Evolutionary conservation across 2,329 filamentous ascomycete species (phyloP).

Genomic region (Septoria linicola): DNA sequence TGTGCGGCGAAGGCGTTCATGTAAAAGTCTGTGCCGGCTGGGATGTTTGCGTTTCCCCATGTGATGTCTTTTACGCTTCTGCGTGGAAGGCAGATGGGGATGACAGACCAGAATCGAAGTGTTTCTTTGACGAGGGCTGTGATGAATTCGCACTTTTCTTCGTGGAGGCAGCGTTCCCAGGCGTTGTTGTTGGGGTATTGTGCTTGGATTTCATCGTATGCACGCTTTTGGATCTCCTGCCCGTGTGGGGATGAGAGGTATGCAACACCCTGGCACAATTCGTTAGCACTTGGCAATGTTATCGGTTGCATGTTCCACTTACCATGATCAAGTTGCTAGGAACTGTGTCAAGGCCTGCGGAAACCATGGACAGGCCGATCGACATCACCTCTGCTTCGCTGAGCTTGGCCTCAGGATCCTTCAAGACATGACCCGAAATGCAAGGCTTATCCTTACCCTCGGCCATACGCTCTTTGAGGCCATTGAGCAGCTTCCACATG

Average conservation of each 20-base stretch:
- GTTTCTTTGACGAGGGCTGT: constrained; percentile 77
- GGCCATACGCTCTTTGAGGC: constrained; percentile 60
- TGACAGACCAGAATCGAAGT: constrained; percentile 75
- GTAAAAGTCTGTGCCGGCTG: constrained; percentile 75
- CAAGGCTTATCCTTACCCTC: constrained; percentile 66
- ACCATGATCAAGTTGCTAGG: constrained; percentile 74
- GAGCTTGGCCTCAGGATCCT: constrained; percentile 67
- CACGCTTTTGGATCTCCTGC: constrained; percentile 67
- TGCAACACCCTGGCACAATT: constrained; percentile 56
- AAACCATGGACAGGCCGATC: constrained; percentile 79
- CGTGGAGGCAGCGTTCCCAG: constrained; percentile 70
- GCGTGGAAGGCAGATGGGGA: constrained; percentile 74
- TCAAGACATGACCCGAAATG: constrained; percentile 68
- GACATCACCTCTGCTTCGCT: constrained; percentile 73
- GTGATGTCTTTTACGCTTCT: constrained; percentile 70
- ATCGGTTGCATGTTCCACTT: neutral
- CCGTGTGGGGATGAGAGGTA: constrained; percentile 68
- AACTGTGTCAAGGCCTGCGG: constrained; percentile 77
- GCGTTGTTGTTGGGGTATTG: constrained; percentile 71
- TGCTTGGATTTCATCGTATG: constrained; percentile 67
- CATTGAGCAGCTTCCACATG: constrained; percentile 58
- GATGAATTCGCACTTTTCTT: constrained; percentile 75
- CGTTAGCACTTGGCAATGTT: neutral
- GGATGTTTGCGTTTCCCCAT: constrained; percentile 66
- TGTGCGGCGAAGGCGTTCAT: constrained; percentile 76